Conservation (phyloP, 176 grass and related monocot genomes). For the Sorghum bicolor region Sorghum_bicolor_NCBIv3 NC_012872.2:61660001-61660500, state of each 20-base stretch:
- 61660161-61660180: conserved; percentile 17
- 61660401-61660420: conserved; percentile 17
- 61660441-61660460: conserved; percentile 3
- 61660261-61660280: conserved; percentile 84
- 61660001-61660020: conserved; percentile 93
- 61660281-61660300: conserved; percentile 22
- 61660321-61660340: conserved; percentile 20
- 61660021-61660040: conserved; percentile 71
- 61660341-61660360: conserved; percentile 2
- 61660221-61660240: conserved; percentile 16
- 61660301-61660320: conserved; percentile 18
- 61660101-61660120: conserved; percentile 5
- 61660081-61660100: conserved; percentile 78
- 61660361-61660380: conserved; percentile 45
- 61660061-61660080: conserved; percentile 85
- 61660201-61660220: conserved; percentile 14
- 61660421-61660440: conserved; percentile 2
- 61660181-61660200: not conserved
- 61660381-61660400: conserved; percentile 44
- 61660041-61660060: conserved; percentile 86
- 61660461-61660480: conserved; percentile 16
- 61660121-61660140: conserved; percentile 13
- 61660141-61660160: not conserved
- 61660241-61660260: conserved; percentile 88
- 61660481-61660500: conserved; percentile 50